Base-by-base conservation (phyloP, 2,329 filamentous ascomycete genomes). In the Onygena corvina region DNA sequence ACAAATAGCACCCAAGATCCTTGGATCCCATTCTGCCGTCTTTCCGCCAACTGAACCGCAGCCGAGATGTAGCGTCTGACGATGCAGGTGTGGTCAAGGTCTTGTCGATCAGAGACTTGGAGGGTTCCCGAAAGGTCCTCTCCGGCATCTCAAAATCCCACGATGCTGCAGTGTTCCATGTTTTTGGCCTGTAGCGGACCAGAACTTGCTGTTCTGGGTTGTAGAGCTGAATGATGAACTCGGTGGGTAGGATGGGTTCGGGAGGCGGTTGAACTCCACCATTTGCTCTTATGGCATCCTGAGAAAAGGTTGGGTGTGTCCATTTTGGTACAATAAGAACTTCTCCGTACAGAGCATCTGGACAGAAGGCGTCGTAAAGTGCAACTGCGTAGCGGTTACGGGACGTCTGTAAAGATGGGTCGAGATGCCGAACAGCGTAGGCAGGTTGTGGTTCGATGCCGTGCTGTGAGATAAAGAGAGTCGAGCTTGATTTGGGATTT, bases 141-240 rank as follows among this genome's bases (percentile, higher is more conserved):
- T 89, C 80, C 0, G 92, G 92, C 67, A 98, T 81, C 64, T 90
- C 86, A 66, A 98, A 96, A 55, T 92, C 86, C 83, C 90, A 98
- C 48, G 79, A 78, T 47, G 87, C 80, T 11, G 80, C 81, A 52
- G 80, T 83, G 53, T 83, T 88, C 83, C 88, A 94, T 53, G 82
- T 81, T 29, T 84, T 83, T 34, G 81, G 76, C 57, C 84, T 79
- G 55, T 70, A 62, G 58, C 76, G 80, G 30, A 96, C 76, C 0
- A 73, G 59, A 16, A 96, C 72, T 58, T 84, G 76, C 65, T 92
- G 87, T 63, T 96, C 90, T 0, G 92, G 92, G 63, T 94, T 92
- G 73, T 95, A 96, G 2, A 98, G 80, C 59, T 90, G 83, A 33
- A 96, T 76, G n/a, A 76, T 75, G 64, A 96, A 94, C 48, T 79